Conservation (phyloP, 208 protist genomes). For the Leishmania major region DNA sequence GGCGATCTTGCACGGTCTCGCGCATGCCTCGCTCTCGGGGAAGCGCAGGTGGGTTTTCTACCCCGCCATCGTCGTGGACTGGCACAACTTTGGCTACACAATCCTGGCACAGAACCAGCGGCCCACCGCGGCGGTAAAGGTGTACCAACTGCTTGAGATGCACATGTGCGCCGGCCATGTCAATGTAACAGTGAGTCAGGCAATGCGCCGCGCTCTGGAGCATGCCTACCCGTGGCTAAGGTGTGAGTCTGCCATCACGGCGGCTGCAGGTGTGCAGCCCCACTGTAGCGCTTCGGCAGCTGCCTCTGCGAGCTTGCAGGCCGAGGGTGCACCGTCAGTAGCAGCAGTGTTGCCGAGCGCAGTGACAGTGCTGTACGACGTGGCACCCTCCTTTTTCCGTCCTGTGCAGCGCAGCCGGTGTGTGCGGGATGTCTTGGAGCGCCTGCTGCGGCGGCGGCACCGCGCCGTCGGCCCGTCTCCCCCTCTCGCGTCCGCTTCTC, state of each 20-base stretch:
- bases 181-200: constrained; percentile 85
- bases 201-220: constrained; percentile 57
- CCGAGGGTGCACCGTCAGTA: neutral
- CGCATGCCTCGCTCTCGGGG: neutral
- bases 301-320: neutral
- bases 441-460: constrained; percentile 22
- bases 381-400: constrained; percentile 74
- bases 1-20: neutral
- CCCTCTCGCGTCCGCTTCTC: neutral
- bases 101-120: constrained; percentile 69
- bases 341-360: neutral
- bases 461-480: neutral
- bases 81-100: constrained; percentile 93
- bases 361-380: constrained; percentile 77
- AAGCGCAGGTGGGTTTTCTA: constrained; percentile 41
- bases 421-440: constrained; percentile 55
- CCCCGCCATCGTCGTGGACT: constrained; percentile 86
- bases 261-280: neutral
- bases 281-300: neutral
- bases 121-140: constrained; percentile 41
- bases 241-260: neutral
- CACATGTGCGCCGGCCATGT: constrained; percentile 59
- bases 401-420: constrained; percentile 45
- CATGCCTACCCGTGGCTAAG: constrained; percentile 23
- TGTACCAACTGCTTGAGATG: constrained; percentile 80